A percentile compares a stretch with the other conserved stretches of the same genome.
Evolutionary conservation across 2,329 filamentous ascomycete genomes (phyloP).

Genomic region (Aureobasidium lini): DNA sequence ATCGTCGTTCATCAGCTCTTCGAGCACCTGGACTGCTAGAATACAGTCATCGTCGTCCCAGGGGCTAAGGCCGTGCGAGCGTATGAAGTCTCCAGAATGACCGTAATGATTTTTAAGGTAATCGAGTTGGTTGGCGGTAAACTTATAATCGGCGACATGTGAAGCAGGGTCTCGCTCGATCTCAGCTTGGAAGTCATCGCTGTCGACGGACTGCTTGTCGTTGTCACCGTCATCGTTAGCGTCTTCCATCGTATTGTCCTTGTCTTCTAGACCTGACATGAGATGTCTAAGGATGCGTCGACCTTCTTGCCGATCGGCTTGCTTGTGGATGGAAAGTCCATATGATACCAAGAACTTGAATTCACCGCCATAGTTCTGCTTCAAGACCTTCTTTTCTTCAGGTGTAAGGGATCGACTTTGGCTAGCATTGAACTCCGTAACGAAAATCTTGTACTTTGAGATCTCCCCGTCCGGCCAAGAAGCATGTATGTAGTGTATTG

Average conservation of each 20-base stretch:
- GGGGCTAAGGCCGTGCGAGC: slow-evolving; percentile 14
- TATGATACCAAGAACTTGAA: slow-evolving; percentile 26
- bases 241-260: slow-evolving; percentile 38
- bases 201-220: not conserved
- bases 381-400: slow-evolving; percentile 29
- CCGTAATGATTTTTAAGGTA: slow-evolving; percentile 18
- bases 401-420: slow-evolving; percentile 12
- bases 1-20: too few species aligned
- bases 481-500: not conserved
- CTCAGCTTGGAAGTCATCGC: slow-evolving; percentile 12
- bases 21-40: too few species aligned
- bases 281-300: slow-evolving; percentile 22
- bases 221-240: slow-evolving; percentile 47
- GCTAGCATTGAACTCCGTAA: not conserved
- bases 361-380: slow-evolving; percentile 26
- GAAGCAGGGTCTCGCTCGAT: slow-evolving; percentile 16
- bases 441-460: not conserved
- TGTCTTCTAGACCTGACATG: slow-evolving; percentile 17
- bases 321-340: slow-evolving; percentile 28
- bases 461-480: not conserved
- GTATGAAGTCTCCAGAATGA: slow-evolving; percentile 15
- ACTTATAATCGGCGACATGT: slow-evolving; percentile 19
- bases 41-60: too few species aligned
- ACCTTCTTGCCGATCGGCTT: slow-evolving; percentile 31
- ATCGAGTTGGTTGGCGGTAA: slow-evolving; percentile 16